Percentiles rank a stretch among this genome's conserved stretches.
These are phyloP conservation scores for Pythium chondricola DNA, from an alignment of 352 stramenopile genomes.

Conservation along the genomic window DNA sequence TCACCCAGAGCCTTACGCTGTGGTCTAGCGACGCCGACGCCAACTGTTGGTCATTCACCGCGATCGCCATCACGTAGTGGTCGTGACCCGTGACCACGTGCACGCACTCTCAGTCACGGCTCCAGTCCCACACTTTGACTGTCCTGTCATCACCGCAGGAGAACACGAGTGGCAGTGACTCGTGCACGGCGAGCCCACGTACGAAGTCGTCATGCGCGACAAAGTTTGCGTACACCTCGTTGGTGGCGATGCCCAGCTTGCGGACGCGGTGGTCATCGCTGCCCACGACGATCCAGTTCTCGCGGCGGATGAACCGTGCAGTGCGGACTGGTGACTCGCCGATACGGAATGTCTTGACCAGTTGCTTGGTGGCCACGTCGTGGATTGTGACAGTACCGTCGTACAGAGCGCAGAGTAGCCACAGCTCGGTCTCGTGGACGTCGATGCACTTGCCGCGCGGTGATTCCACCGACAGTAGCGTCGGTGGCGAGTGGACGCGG, in stretches of 20 bases:
- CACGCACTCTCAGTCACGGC: constrained; percentile 14
- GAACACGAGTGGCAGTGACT: constrained; percentile 84
- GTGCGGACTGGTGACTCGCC: constrained; percentile 59
- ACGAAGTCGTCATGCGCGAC: constrained; percentile 95
- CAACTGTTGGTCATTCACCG: constrained; percentile 92
- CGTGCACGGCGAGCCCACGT: constrained; percentile 83
- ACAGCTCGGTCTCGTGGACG: constrained; percentile 88
- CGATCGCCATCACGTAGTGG: constrained; percentile 95
- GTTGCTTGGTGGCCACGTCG: constrained; percentile 66
- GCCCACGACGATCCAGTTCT: constrained; percentile 85
- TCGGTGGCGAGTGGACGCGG: neutral
- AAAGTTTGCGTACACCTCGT: constrained; percentile 85
- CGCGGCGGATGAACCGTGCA: constrained; percentile 70
- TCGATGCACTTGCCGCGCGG: constrained; percentile 92
- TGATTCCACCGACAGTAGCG: constrained; percentile 21
- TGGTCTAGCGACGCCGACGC: constrained; percentile 89
- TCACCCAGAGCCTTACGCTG: constrained; percentile 80
- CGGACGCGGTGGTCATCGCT: constrained; percentile 87
- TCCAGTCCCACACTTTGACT: constrained; percentile 94
- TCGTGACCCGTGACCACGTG: constrained; percentile 49
- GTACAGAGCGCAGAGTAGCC: constrained; percentile 91
- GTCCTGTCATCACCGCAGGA: constrained; percentile 89
- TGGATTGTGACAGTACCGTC: constrained; percentile 91
- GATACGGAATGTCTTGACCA: constrained; percentile 88
- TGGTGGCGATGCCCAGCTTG: constrained; percentile 94